Evolutionary conservation across 1,284 basidiomycete species (phyloP), one percentile per base, ranked within the genome.

Genomic region (Cutaneotrichosporon cavernicola): DNA sequence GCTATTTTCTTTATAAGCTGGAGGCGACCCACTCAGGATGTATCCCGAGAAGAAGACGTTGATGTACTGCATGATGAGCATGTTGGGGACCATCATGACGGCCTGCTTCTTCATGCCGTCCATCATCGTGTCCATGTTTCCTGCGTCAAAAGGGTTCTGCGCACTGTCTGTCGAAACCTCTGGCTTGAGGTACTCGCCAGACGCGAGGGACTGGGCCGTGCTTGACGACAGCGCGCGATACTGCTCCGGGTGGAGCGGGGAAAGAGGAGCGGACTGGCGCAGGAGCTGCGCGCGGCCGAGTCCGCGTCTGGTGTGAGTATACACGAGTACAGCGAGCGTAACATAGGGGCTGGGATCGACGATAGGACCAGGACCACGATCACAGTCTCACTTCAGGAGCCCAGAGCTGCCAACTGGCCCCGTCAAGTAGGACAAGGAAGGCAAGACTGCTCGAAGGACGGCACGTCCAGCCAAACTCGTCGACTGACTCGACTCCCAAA

Each of bases 1-100:
- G 56, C 36, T 49, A 36, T 13, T 13, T 36, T 13, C 34, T 36
- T 36, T 8, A 36, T 22, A 7, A 49, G 7, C 50, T n/a, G 34
- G 34, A 36, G 34, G 34, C 7, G 56, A 88, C 92, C 80, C 79
- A 97, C 96, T 97, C 65, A 97, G 86, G 60, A 99, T 91, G 78
- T 99, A 98, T 38, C 96, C 96, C 70, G 92, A 91, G 83, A 99
- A 99, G 87, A 99, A 99, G 80, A 96, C 95, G 81, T 96, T 97
- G 83, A 99, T 97, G 92, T 97, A 99, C 68, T 95, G 96, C 97
- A 99, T 99, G 73, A 99, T 95, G 69, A 98, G 85, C 89, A 98
- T 98, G 81, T 97, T 92, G 10, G 91, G 92, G 9, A 96, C 89
- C 80, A 81, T 80, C 80, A 96, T 95, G 61, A 98, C 94, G 85